phyloP scores from a whole-genome alignment of 805 yeast genomes.

The Candida saitoana region DNA sequence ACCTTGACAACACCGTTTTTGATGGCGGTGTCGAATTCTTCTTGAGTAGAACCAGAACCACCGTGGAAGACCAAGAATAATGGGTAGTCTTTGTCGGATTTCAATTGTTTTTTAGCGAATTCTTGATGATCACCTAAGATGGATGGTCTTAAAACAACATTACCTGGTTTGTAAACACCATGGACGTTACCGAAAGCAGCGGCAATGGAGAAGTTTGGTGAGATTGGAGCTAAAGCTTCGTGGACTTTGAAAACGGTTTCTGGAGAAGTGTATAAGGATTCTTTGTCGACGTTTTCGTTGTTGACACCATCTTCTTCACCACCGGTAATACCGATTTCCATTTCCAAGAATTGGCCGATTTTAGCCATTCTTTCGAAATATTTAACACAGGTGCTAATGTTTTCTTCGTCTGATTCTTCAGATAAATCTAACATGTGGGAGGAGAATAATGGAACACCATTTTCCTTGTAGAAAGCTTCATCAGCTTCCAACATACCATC shows the following conservation, averaged over 20 bases:
- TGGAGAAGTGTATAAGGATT: conserved; percentile 86
- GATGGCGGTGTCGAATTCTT: conserved; percentile 90
- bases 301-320: conserved; percentile 99
- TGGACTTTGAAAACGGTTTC: conserved; percentile 91
- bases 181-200: conserved; percentile 99
- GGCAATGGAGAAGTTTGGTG: conserved; percentile 98
- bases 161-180: conserved; percentile 99
- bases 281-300: conserved; percentile 89
- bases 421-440: conserved; percentile 98
- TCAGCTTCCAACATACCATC: conserved; percentile 98
- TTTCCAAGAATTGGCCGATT: conserved; percentile 96
- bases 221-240: conserved; percentile 84
- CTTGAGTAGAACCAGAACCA: conserved; percentile 96
- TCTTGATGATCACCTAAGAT: conserved; percentile 94
- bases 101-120: conserved; percentile 69
- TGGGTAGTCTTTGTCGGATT: conserved; percentile 58
- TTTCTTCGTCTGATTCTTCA: conserved; percentile 94
- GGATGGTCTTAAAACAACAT: conserved; percentile 87
- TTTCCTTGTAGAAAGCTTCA: conserved; percentile 79
- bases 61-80: conserved; percentile 99
- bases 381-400: conserved; percentile 89
- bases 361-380: conserved; percentile 93
- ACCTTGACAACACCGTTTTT: conserved; percentile 95
- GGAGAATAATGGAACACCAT: conserved; percentile 95
- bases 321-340: conserved; percentile 99